Evolutionary conservation across 345 rosid genomes (phyloP), one percentile per base, ranked within the genome.

Genomic region (Lepidium africanum): DNA sequence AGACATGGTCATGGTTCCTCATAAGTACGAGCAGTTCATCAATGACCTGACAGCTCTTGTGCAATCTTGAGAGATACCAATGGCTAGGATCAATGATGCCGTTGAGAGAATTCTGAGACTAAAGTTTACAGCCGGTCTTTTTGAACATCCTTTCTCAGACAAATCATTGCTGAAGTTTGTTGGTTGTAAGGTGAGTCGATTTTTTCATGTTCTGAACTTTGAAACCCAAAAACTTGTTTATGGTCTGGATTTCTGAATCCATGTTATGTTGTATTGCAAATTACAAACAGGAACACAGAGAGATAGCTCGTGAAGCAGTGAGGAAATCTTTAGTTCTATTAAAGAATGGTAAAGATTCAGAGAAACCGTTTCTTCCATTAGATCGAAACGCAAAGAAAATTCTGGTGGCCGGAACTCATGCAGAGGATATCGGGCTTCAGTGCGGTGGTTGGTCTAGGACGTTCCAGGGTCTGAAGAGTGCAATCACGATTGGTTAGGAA

Each of bases 1-100:
- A 2, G 97, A 87, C 81, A 82, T 87, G 97, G 95, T 91, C 49
- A 86, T 88, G 92, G 84, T 83, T 15, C 95, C 92, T 56, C 61
- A 9, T 25, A 79, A 72, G 66, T 82, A 76, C 38, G 70, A 81
- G 66, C 65, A 77, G 45, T 86, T 85, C 67, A 48, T 80, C 13
- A 76, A 81, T 17, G 82, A 83, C 56, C 46, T 88, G 71, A 69
- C 69, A 17, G 71, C 60, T 50, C 73, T 90, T 70, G 90, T 77
- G 46, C 76, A 83, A 74, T 80, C 87, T 5, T 89, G 90, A 21
- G 88, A 86, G 70, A 74, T 90, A 74, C 69, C 80, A 37, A 68
- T 86, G 70, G 37, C 84, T 37, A 82, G 95, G 67, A 83, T 90
- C 47, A 83, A 86, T 69, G 91, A 90, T 76, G 89, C 95, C 4